Base-by-base conservation (phyloP, 306 rosid genomes). In the Glycine tomentella region DNA sequence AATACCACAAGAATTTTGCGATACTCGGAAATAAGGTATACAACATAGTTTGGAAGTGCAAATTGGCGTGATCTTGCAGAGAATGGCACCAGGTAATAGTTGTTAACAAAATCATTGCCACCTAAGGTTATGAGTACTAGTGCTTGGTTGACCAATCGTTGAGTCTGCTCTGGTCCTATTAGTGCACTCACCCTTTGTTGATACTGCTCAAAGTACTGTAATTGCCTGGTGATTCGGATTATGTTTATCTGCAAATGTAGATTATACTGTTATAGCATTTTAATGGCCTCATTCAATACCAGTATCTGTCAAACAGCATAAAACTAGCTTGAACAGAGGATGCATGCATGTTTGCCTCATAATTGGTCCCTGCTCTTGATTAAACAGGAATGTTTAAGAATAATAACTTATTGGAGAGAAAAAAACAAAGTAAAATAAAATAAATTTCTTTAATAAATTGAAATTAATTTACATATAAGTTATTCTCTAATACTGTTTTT, bases 21-120 rank as follows among this genome's bases (percentile, higher is more conserved):
- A 79, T 94, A 94, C 87, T 94, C 98, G 0, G 97, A 91, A 25
- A 94, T 90, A 79, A 94, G 74, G 72, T 79, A 90, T 15, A 81
- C 90, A 46, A 94, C 95, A 20, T 89, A 94, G 78, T 92, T 90
- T 0, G 97, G 97, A 33, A 94, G 92, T 17, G 90, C 38, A 75
- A 73, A 94, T 17, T 94, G 95, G 67, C 97, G 97, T 38, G 98
- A 94, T 81, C 98, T 90, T 6, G 97, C 92, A 15, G 98, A 94
- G 82, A 78, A 91, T 3, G 98, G 97, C 13, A 94, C 68, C 57
- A 94, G 72, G 82, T 75, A 94, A 84, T 94, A 92, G 81, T 94
- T 94, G 92, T 92, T 94, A 2, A 92, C 98, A 82, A 94, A 94
- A 78, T 94, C 98, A 69, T 94, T 94, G 15, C 98, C 97, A 3